Conservation (phyloP, 2,329 filamentous ascomycete genomes). For the Aspergillus alliaceus region DNA sequence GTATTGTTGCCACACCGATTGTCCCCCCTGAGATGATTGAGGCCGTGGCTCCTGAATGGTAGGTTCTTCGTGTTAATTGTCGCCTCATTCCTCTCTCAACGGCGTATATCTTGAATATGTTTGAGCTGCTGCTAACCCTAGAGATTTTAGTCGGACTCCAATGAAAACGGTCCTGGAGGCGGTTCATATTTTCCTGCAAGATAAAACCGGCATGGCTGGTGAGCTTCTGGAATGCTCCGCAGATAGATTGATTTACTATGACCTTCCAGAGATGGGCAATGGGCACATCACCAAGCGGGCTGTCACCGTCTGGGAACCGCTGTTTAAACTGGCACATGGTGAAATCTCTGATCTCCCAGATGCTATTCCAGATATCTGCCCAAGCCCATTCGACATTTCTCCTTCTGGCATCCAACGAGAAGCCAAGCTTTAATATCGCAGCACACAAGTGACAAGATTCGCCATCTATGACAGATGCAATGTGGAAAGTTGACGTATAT, state of each 20-base stretch:
- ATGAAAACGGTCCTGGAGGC: constrained; percentile 47
- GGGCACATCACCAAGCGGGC: constrained; percentile 45
- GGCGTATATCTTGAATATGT: background rate
- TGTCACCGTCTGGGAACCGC: constrained; percentile 50
- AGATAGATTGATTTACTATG: constrained; percentile 42
- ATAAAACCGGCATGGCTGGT: constrained; percentile 42
- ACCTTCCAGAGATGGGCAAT: constrained; percentile 40
- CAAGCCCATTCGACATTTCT: background rate
- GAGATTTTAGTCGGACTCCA: constrained; percentile 37
- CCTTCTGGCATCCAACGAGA: background rate
- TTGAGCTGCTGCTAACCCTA: background rate
- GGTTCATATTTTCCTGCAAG: constrained; percentile 49
- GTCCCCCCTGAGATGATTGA: constrained; percentile 47
- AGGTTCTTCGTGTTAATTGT: constrained; percentile 1
- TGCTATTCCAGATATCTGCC: constrained; percentile 25
- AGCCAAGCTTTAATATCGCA: background rate
- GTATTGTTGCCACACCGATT: constrained; percentile 48
- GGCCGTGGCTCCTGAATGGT: constrained; percentile 39
- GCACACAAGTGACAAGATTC: background rate
- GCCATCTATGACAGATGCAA: background rate
- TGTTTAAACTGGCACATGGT: constrained; percentile 48
- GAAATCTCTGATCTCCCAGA: constrained; percentile 44
- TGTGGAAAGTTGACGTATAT: background rate
- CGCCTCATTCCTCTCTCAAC: background rate
- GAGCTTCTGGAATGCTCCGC: constrained; percentile 48